Evolutionary conservation across 1,284 basidiomycete species (phyloP).

Genomic region (Pseudozyma thailandica): DNA sequence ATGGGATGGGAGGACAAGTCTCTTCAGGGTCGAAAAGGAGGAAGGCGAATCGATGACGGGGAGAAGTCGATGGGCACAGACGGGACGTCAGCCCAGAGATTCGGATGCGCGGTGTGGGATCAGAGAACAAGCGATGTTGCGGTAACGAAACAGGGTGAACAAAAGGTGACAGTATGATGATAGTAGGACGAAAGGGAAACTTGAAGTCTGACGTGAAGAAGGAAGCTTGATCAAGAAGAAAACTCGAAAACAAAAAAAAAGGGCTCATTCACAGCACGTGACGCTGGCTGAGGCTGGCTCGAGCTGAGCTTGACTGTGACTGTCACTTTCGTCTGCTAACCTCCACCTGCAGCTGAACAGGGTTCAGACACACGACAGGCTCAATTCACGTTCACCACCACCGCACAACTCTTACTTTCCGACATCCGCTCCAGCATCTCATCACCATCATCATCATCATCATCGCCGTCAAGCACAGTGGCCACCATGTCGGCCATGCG

Average conservation of each 20-base stretch:
- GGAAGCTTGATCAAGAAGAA: constrained; percentile 8
- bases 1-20: too few species aligned
- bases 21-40: too few species aligned
- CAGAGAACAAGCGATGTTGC: background rate
- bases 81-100: too few species aligned
- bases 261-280: constrained; percentile 4
- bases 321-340: constrained; percentile 1
- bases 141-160: background rate
- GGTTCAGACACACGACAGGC: constrained; percentile 8
- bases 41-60: too few species aligned
- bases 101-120: too few species aligned
- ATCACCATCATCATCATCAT: too few species aligned
- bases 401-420: background rate
- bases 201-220: background rate
- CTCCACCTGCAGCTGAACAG: constrained; percentile 21
- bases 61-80: too few species aligned
- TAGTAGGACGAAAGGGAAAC: background rate
- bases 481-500: constrained; percentile 34
- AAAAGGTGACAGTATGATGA: constrained; percentile 3
- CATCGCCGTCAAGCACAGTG: too few species aligned
- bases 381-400: background rate
- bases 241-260: constrained; percentile 7
- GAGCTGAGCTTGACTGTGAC: constrained; percentile 4
- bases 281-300: constrained; percentile 1
- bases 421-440: too few species aligned